Percentiles rank a stretch among this genome's conserved stretches.
These are phyloP conservation scores for Fraxinus velutina DNA, from an alignment of 305 asterid genomes.

Conservation along the genomic window DNA sequence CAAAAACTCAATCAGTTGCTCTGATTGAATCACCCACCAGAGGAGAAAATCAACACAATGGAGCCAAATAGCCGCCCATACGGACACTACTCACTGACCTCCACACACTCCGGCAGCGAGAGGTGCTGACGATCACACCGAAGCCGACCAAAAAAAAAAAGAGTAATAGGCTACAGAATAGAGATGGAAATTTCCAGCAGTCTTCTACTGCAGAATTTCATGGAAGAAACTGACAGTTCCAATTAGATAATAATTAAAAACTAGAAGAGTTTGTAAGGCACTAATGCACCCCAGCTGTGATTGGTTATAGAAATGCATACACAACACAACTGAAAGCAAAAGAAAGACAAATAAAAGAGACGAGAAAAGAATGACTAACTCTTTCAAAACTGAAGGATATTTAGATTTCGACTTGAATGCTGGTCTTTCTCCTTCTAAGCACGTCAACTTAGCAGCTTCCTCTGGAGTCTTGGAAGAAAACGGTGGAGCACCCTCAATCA, in stretches of 20 bases:
- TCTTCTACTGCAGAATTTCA: neutral
- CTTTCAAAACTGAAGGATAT: conserved; percentile 74
- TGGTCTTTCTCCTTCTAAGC: conserved; percentile 77
- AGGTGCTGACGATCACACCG: too few species aligned
- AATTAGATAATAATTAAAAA: neutral
- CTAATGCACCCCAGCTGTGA: neutral
- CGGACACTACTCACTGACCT: neutral
- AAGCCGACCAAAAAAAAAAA: neutral
- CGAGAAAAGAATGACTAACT: conserved; percentile 44
- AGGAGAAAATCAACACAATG: too few species aligned
- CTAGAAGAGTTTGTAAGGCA: neutral
- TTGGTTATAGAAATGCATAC: neutral
- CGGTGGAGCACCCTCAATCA: conserved; percentile 83
- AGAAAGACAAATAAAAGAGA: neutral
- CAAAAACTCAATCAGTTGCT: too few species aligned
- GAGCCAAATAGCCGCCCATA: too few species aligned
- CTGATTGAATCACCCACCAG: too few species aligned
- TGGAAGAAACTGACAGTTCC: neutral
- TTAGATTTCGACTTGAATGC: conserved; percentile 74
- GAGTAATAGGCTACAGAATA: neutral
- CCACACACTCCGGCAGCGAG: neutral
- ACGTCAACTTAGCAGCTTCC: conserved; percentile 59
- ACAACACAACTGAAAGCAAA: neutral
- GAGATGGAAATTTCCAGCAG: neutral
- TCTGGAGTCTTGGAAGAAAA: conserved; percentile 75